Evolutionary conservation across 441 rosid genomes (phyloP), one percentile per base, ranked within the genome.

Genomic region (Adansonia gregorii): DNA sequence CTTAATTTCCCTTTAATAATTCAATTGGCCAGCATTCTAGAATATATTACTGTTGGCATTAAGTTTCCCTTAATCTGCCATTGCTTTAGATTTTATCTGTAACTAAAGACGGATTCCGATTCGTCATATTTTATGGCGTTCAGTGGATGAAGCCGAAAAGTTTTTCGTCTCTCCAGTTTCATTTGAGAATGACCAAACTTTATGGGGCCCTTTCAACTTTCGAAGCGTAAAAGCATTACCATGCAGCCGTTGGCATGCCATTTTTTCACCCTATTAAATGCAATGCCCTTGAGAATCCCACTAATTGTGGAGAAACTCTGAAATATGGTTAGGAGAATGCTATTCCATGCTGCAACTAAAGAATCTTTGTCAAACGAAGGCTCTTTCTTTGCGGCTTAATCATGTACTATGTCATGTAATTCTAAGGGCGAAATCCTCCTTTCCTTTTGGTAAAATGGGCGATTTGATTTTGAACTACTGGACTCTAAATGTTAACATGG

Each of bases 381-480:
- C 15, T 27, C 12, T 63, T 31, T 51, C 78, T 14, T 64, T 31
- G 68, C 46, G 39, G 72, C 72, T 54, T 8, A n/a, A 9, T 31
- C 14, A 39, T 65, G 12, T 75, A 64, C 4, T 35, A 35, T 35
- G 41, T 35, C 41, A 35, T 27, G 41, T 56, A 27, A 8, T 15
- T 35, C 41, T 35, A 49, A 46, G 20, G 66, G 27, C 48, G 20
- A 68, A 5, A 45, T 58, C 59, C 35, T 76, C 35, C 58, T 31
- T 31, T 9, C 52, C 52, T 75, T 51, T 12, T 48, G 56, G 12
- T 20, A 52, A 54, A 68, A 48, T 52, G 4, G 61, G 61, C 63
- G 20, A 8, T 54, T 71, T 9, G 61, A 63, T 71, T 71, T 71
- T 54, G 75, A 63, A 71, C 61, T 63, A 54, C 61, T 35, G 41